Evolutionary conservation across 2,329 filamentous ascomycete genomes (phyloP), one percentile per base, ranked within the genome.

Genomic region (Cladophialophora immunda): DNA sequence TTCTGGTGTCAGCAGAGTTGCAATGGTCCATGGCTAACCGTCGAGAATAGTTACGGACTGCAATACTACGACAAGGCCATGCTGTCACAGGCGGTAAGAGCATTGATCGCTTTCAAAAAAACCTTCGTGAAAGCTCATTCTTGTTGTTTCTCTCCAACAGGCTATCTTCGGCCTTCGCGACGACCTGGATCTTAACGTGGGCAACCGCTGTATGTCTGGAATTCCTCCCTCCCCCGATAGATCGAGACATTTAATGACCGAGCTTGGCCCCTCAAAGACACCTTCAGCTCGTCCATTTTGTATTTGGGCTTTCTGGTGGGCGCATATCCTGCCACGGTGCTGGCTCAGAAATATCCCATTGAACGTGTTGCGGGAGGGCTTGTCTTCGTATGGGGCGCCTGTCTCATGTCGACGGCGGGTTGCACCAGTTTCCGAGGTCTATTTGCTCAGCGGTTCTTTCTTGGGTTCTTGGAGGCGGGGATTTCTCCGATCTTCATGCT

Each of bases 241-340:
- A 34, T 34, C n/a, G 32, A 34, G 32, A 7, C 7, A 2, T 34
- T 34, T 7, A 34, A 8, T 34, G 1, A 73, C 73, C 8, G 82
- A 83, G 58, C 73, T 82, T 2, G 74, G 75, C n/a, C n/a, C 0
- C 75, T 85, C 5, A 73, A 72, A 0, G 82, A 82, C 22, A 76
- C 32, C 7, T 34, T 34, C 32, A 34, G 32, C 32, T 34, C 58
- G 30, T 66, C 66, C n/a, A 54, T 68, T 17, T 68, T 93, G 81
- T 93, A 93, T 80, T 92, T 93, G 70, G 91, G 91, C 45, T 91
- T 92, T 89, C 82, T 93, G 2, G 87, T 85, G 0, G 91, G 91
- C 0, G 80, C 91, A 1, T 93, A 92, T 69, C 91, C 90, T 2
- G 88, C 92, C 85, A 89, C 89, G 0, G 91, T 90, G 66, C 81